A percentile compares a stretch with the other conserved stretches of the same genome.
phyloP scores from a whole-genome alignment of 108 stramenopile genomes.

The Cyclotella kingstonii region DNA sequence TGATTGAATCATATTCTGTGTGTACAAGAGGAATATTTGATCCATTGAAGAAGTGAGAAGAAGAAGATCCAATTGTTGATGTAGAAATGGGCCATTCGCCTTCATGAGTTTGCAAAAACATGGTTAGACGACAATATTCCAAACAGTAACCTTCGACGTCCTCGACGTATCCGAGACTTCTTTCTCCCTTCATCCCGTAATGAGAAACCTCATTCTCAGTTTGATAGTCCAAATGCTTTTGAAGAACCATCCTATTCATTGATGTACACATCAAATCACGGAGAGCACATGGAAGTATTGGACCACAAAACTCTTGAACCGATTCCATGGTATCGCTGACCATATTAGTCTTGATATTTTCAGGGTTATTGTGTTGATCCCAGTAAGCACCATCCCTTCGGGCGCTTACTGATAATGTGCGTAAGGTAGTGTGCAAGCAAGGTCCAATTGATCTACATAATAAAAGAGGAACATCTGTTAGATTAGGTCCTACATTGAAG shows the following conservation, averaged over 20 bases:
- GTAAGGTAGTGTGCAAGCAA: conserved; percentile 49
- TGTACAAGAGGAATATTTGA: conserved; percentile 15
- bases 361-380: conserved; percentile 20
- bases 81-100: conserved; percentile 11
- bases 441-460: conserved; percentile 56
- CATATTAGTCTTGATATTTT: not conserved
- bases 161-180: not conserved
- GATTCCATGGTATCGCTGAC: conserved; percentile 10
- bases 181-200: not conserved
- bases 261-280: conserved; percentile 45
- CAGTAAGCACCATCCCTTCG: conserved; percentile 29
- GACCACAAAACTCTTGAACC: conserved; percentile 44
- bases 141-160: not conserved
- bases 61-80: conserved; percentile 26
- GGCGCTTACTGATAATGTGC: conserved; percentile 30
- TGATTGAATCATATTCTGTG: not conserved
- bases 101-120: conserved; percentile 39
- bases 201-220: conserved; percentile 1
- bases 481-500: too few species aligned
- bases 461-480: conserved; percentile 65
- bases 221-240: not conserved
- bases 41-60: conserved; percentile 30
- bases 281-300: conserved; percentile 59
- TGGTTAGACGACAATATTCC: conserved; percentile 21
- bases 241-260: conserved; percentile 11